phyloP scores from a whole-genome alignment of 2,329 filamentous ascomycete genomes.

The Fonsecaea pugnacius region DNA sequence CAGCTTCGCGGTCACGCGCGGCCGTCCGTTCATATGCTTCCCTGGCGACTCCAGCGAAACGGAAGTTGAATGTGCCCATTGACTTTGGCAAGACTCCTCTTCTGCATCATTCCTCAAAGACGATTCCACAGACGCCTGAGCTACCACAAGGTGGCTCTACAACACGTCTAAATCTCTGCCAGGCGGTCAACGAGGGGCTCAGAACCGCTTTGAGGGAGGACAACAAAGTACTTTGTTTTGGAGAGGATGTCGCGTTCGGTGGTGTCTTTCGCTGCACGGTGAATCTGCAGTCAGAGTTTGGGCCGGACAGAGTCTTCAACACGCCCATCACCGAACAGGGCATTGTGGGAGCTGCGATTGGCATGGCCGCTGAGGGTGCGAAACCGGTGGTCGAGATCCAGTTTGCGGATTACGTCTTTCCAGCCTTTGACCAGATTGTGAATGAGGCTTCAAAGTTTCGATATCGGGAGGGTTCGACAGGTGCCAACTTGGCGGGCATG shows the following conservation, averaged over 20 bases:
- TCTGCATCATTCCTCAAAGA: constrained; percentile 6
- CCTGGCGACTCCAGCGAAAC: background rate
- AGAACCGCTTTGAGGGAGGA: constrained; percentile 79
- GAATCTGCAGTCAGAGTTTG: constrained; percentile 84
- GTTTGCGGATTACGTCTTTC: constrained; percentile 91
- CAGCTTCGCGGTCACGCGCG: background rate
- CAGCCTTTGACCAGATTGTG: constrained; percentile 89
- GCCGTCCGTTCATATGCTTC: constrained; percentile 3
- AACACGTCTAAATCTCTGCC: constrained; percentile 75
- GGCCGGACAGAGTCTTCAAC: constrained; percentile 88
- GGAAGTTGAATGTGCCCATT: constrained; percentile 15
- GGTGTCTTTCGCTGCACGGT: constrained; percentile 94
- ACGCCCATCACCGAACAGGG: constrained; percentile 92
- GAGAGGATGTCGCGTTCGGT: constrained; percentile 95
- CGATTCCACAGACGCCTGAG: background rate
- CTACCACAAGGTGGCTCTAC: constrained; percentile 4
- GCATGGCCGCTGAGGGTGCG: constrained; percentile 86
- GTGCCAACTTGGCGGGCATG: constrained; percentile 73
- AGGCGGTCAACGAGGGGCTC: constrained; percentile 88
- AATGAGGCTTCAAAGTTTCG: constrained; percentile 90
- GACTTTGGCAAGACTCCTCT: constrained; percentile 16
- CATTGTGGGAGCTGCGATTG: constrained; percentile 90
- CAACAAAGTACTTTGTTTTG: constrained; percentile 87
- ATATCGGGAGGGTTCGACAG: constrained; percentile 70
- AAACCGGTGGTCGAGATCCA: constrained; percentile 91